These are phyloP conservation scores for Carex kokanica DNA, from an alignment of 176 grass and related monocot species.

Conservation along the genomic window DNA sequence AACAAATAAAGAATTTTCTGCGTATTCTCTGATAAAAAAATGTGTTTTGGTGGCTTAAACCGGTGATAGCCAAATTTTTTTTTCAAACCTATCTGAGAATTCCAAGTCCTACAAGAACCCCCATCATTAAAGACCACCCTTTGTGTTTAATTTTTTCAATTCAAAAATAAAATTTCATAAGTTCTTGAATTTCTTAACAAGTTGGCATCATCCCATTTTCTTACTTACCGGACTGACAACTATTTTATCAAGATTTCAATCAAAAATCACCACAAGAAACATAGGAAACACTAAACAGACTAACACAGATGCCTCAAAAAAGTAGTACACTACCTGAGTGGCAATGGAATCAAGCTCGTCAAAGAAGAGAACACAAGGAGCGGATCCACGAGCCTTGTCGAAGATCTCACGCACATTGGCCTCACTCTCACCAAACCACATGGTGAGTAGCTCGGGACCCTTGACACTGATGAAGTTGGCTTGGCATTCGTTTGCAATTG, in stretches of 20 bases:
- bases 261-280: not conserved
- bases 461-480: conserved; percentile 90
- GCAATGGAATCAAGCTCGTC: conserved; percentile 82
- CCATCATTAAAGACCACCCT: not conserved
- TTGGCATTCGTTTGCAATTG: conserved; percentile 93
- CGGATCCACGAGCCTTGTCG: conserved; percentile 67
- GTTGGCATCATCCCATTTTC: not conserved
- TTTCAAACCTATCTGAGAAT: not conserved
- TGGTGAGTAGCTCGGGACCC: conserved; percentile 72
- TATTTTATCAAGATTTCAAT: not conserved
- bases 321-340: conserved; percentile 48
- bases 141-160: not conserved
- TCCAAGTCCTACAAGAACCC: not conserved
- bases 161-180: not conserved
- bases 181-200: not conserved
- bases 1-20: not conserved
- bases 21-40: not conserved
- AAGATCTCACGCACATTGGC: conserved; percentile 82
- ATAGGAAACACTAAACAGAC: not conserved
- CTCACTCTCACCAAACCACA: conserved; percentile 98
- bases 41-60: not conserved
- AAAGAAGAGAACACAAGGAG: conserved; percentile 77
- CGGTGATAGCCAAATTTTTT: not conserved
- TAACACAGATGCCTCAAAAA: not conserved
- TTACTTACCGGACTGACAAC: not conserved